Percentiles rank a stretch among this genome's conserved stretches.
These are phyloP conservation scores for Wickerhamomyces sp. DNA, from an alignment of 1,139 yeast genomes.

Conservation along the genomic window DNA sequence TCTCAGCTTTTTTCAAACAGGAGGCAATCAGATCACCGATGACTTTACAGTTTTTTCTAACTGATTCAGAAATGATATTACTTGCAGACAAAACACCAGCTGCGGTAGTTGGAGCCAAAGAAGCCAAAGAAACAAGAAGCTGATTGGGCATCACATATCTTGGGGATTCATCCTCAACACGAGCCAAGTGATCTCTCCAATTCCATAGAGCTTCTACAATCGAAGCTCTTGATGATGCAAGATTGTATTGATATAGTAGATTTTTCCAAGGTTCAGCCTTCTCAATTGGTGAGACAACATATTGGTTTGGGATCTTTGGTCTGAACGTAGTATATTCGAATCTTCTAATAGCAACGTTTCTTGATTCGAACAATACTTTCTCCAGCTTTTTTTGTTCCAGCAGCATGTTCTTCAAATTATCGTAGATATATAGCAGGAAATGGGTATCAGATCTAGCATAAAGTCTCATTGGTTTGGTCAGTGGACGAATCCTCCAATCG, in stretches of 20 bases:
- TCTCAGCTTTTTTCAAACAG: constrained; percentile 18
- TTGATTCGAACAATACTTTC: constrained; percentile 67
- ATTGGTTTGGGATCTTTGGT: constrained; percentile 35
- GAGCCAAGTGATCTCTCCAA: constrained; percentile 82
- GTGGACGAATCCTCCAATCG: constrained; percentile 93
- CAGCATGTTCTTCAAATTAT: constrained; percentile 63
- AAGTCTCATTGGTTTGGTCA: constrained; percentile 67
- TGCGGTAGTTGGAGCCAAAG: constrained; percentile 51
- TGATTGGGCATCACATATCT: constrained; percentile 84
- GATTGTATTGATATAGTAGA: constrained; percentile 61
- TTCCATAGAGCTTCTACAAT: constrained; percentile 58
- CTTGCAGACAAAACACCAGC: constrained; percentile 52
- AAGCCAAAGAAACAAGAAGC: constrained; percentile 58
- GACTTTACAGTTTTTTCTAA: constrained; percentile 50
- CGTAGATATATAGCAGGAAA: constrained; percentile 75
- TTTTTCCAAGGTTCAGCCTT: constrained; percentile 53
- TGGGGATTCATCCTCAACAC: constrained; percentile 77
- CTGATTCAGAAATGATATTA: constrained; percentile 49
- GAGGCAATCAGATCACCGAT: constrained; percentile 48
- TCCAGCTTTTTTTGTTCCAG: constrained; percentile 47
- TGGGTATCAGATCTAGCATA: constrained; percentile 97
- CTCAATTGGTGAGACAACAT: constrained; percentile 46
- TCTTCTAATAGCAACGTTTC: constrained; percentile 76
- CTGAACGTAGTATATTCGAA: constrained; percentile 70
- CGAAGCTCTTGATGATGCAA: constrained; percentile 50